Percentiles rank a stretch among this genome's conserved stretches.
Conservation (phyloP, 371 early-diverging fungal genomes). For the Parasitella parasitica region DNA sequence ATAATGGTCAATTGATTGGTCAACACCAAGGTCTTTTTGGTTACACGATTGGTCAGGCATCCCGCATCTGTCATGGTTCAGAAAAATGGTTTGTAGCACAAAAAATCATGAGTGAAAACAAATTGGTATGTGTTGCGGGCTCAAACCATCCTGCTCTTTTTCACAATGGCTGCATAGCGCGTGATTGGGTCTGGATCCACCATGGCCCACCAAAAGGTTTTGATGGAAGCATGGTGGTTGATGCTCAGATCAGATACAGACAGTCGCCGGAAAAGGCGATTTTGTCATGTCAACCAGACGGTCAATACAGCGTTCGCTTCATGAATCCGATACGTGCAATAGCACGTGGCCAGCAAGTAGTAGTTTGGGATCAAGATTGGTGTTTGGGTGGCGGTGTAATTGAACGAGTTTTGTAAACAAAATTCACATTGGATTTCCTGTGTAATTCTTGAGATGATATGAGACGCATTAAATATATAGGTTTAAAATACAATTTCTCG, state of each 20-base stretch:
- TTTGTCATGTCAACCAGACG: slow-evolving; percentile 17
- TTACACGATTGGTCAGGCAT: slow-evolving; percentile 77
- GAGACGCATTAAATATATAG: too few relatives aligned
- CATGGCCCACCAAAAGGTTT: slow-evolving; percentile 12
- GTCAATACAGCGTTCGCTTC: slow-evolving; percentile 31
- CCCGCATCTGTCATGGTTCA: slow-evolving; percentile 56
- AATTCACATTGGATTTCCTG: neutral
- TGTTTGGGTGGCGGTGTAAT: slow-evolving; percentile 58
- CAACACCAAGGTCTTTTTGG: slow-evolving; percentile 69
- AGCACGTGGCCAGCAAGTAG: slow-evolving; percentile 52
- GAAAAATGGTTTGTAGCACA: slow-evolving; percentile 60
- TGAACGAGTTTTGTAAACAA: slow-evolving; percentile 20
- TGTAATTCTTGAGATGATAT: too few relatives aligned
- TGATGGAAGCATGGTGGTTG: slow-evolving; percentile 16
- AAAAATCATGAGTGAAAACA: slow-evolving; percentile 33
- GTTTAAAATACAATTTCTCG: too few relatives aligned
- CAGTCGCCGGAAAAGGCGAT: slow-evolving; percentile 43
- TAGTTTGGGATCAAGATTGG: slow-evolving; percentile 54
- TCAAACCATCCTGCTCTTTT: slow-evolving; percentile 47
- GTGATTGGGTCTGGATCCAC: slow-evolving; percentile 50
- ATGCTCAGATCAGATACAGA: slow-evolving; percentile 49
- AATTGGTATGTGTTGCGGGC: slow-evolving; percentile 42
- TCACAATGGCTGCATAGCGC: slow-evolving; percentile 30
- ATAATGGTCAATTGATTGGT: slow-evolving; percentile 58
- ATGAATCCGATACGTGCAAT: slow-evolving; percentile 46